Percentiles rank a stretch among this genome's conserved stretches.
Evolutionary conservation across 768 basidiomycete genomes (phyloP).

Genomic region (Tricholoma terreum): DNA sequence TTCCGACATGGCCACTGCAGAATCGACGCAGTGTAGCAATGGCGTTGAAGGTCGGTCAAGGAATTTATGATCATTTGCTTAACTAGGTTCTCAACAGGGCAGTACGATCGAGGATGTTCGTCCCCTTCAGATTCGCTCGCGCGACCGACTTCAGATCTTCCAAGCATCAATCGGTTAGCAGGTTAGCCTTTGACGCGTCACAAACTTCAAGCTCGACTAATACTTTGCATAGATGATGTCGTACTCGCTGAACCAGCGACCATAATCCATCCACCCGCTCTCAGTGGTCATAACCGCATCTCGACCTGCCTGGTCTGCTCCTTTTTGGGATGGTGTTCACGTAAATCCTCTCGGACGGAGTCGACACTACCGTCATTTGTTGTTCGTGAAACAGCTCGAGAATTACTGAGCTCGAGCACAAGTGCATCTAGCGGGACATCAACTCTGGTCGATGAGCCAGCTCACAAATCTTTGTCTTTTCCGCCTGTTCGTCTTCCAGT

Average conservation of each 20-base stretch:
- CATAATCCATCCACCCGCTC: no score
- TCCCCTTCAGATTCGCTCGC: not conserved
- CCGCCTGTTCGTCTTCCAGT: not conserved
- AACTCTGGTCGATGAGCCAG: not conserved
- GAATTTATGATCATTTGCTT: not conserved
- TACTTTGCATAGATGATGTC: not conserved
- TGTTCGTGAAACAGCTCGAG: not conserved
- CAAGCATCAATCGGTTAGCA: not conserved
- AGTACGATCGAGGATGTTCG: not conserved
- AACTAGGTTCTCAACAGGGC: not conserved
- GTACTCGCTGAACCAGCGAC: no score
- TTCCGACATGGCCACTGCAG: no score
- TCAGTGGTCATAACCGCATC: not conserved
- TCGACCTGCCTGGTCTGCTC: not conserved
- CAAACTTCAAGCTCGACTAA: no score
- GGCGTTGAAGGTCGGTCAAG: not conserved
- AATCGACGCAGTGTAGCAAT: not conserved
- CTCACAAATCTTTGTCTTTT: not conserved
- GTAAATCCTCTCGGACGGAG: not conserved
- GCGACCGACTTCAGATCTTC: not conserved
- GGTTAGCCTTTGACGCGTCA: not conserved
- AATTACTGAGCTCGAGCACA: not conserved
- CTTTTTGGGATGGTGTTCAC: not conserved
- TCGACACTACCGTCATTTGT: not conserved
- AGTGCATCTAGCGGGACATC: not conserved